Conservation (phyloP, 2,329 filamentous ascomycete species). For the Penicillium vulpinum region DNA sequence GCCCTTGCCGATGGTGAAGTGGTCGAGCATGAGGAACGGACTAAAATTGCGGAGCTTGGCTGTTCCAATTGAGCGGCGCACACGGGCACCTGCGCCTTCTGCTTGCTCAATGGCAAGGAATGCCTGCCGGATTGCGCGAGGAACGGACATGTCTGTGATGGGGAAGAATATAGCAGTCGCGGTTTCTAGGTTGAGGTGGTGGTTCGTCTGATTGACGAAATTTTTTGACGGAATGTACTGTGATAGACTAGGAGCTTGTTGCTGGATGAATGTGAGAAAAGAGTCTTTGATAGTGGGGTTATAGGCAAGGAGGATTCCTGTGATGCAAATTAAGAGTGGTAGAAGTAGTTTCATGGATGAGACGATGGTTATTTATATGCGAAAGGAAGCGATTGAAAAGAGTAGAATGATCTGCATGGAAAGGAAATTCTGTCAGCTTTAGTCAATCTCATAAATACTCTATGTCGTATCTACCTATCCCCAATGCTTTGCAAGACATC, state of each 20-base stretch:
- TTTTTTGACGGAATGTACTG: conserved; percentile 14
- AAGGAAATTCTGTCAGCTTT: conserved; percentile 23
- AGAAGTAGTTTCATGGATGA: conserved; percentile 38
- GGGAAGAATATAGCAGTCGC: conserved; percentile 27
- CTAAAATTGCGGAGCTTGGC: conserved; percentile 79
- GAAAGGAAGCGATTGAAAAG: conserved; percentile 8
- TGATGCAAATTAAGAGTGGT: conserved; percentile 40
- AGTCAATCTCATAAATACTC: conserved; percentile 30
- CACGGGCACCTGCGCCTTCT: conserved; percentile 83
- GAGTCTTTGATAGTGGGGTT: conserved; percentile 21
- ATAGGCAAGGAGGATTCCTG: conserved; percentile 34
- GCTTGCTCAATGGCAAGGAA: conserved; percentile 83
- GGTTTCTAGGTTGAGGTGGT: conserved; percentile 3
- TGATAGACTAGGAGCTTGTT: conserved; percentile 19
- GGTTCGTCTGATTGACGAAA: conserved; percentile 6
- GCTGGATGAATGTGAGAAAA: conserved; percentile 20
- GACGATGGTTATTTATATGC: conserved; percentile 33
- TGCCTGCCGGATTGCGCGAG: conserved; percentile 76
- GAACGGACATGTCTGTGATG: conserved; percentile 60
- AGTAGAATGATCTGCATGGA: conserved; percentile 23
- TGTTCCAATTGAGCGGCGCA: conserved; percentile 85
- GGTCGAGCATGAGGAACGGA: conserved; percentile 94
- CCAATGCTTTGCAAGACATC: conserved; percentile 27
- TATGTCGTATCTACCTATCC: not conserved
- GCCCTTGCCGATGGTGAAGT: conserved; percentile 77